Evolutionary conservation across 1,139 yeast genomes (phyloP).

Genomic region (Petasospora fabianii): DNA sequence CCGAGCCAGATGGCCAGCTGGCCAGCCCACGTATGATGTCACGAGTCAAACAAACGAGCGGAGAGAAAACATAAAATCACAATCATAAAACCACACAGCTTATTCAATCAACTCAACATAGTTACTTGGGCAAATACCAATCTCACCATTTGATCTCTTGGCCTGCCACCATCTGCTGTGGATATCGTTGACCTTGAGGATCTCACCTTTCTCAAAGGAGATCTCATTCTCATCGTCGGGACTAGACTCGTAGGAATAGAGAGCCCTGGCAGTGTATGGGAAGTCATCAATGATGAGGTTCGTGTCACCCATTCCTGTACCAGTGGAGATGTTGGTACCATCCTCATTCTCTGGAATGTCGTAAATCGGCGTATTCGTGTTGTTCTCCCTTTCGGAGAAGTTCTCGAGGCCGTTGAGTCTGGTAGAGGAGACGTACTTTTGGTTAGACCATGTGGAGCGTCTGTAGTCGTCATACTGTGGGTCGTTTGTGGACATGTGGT

Average conservation of each 20-base stretch:
- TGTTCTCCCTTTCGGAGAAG: slow-evolving; percentile 22
- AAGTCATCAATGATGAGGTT: slow-evolving; percentile 41
- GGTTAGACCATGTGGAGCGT: slow-evolving; percentile 22
- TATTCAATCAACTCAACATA: slow-evolving; percentile 68
- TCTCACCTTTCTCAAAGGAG: slow-evolving; percentile 85
- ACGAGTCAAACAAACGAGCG: too few relatives aligned
- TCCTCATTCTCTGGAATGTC: slow-evolving; percentile 33
- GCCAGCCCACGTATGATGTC: background rate
- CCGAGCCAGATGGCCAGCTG: too few relatives aligned
- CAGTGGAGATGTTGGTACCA: slow-evolving; percentile 12
- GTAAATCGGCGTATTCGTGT: slow-evolving; percentile 21
- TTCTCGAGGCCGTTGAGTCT: slow-evolving; percentile 38
- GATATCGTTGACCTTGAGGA: slow-evolving; percentile 86
- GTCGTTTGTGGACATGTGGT: slow-evolving; percentile 16
- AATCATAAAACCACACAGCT: too few relatives aligned
- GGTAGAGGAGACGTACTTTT: slow-evolving; percentile 34
- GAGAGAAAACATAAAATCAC: too few relatives aligned
- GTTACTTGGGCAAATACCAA: slow-evolving; percentile 95
- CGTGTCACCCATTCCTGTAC: slow-evolving; percentile 10
- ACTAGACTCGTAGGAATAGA: slow-evolving; percentile 86
- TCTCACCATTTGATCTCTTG: slow-evolving; percentile 80
- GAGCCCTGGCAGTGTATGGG: slow-evolving; percentile 82
- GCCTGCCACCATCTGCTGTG: slow-evolving; percentile 99
- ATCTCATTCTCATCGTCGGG: slow-evolving; percentile 93
- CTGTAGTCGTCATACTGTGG: slow-evolving; percentile 15